These are phyloP conservation scores for Metarhizium brunneum DNA, from an alignment of 2,329 filamentous ascomycete genomes.

Conservation along the genomic window DNA sequence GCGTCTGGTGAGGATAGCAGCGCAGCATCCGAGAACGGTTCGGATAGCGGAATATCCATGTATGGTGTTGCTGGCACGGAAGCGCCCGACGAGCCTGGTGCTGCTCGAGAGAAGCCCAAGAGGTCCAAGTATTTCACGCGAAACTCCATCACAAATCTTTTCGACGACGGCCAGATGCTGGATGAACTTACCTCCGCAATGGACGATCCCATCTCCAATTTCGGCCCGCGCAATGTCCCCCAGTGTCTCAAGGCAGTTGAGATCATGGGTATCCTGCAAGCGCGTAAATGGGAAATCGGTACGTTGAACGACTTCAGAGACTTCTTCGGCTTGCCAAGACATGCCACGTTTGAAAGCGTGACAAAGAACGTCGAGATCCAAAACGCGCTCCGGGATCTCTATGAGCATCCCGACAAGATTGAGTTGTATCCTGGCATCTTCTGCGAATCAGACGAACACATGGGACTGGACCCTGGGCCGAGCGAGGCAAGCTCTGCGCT, in stretches of 20 bases:
- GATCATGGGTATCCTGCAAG: constrained; percentile 50
- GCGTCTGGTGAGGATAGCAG: no score
- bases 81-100: no score
- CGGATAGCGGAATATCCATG: no score
- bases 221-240: constrained; percentile 46
- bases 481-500: constrained; percentile 55
- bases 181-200: constrained; percentile 17
- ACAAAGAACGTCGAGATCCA: constrained; percentile 29
- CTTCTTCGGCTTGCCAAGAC: constrained; percentile 47
- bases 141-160: no score
- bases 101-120: no score
- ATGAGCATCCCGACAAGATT: constrained; percentile 50
- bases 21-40: no score
- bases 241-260: constrained; percentile 47
- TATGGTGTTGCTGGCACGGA: no score
- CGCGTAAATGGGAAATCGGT: constrained; percentile 47
- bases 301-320: constrained; percentile 55
- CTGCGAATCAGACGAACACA: neutral
- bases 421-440: constrained; percentile 58
- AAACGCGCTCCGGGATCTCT: constrained; percentile 27
- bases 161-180: no score
- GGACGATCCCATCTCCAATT: constrained; percentile 36
- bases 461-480: constrained; percentile 55
- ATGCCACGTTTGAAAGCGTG: constrained; percentile 40
- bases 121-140: no score